A percentile compares a stretch with the other conserved stretches of the same genome.
Evolutionary conservation across 2,329 filamentous ascomycete genomes (phyloP).

Genomic region (Colletotrichum filicis): DNA sequence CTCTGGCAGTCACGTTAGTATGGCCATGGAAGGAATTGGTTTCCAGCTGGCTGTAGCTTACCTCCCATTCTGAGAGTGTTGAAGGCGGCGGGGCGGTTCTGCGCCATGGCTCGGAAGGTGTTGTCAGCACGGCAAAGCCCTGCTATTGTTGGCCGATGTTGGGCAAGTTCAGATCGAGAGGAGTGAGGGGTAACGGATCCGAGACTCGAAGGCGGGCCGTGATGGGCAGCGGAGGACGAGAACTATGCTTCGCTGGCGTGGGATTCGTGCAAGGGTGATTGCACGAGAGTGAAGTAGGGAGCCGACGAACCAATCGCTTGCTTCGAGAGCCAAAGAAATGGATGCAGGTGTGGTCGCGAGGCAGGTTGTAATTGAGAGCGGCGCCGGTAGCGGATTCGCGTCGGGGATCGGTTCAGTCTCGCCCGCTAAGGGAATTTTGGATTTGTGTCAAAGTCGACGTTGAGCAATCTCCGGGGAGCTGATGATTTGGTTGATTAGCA

Average conservation of each 20-base stretch:
- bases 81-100: conserved; percentile 92
- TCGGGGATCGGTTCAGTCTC: conserved; percentile 17
- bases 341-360: not conserved
- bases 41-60: conserved; percentile 61
- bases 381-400: conserved; percentile 21
- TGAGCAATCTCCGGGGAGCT: conserved; percentile 7
- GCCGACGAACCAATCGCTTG: conserved; percentile 23
- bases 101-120: conserved; percentile 72
- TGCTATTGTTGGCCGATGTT: conserved; percentile 35
- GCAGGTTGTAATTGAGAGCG: conserved; percentile 11
- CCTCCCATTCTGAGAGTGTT: conserved; percentile 93
- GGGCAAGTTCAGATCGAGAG: conserved; percentile 37
- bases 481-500: conserved; percentile 22
- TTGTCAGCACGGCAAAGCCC: conserved; percentile 35
- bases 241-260: not conserved
- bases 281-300: conserved; percentile 13
- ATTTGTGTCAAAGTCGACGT: conserved; percentile 13
- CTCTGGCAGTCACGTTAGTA: conserved; percentile 65
- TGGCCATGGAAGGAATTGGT: conserved; percentile 22
- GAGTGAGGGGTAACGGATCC: conserved; percentile 43
- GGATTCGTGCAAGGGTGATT: conserved; percentile 20
- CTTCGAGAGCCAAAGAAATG: conserved; percentile 6
- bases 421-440: not conserved
- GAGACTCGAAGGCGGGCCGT: conserved; percentile 47
- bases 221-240: conserved; percentile 44